phyloP scores from a whole-genome alignment of 225 moss, liverwort and hornwort genomes.

The Pseudoscleropodium purum region DNA sequence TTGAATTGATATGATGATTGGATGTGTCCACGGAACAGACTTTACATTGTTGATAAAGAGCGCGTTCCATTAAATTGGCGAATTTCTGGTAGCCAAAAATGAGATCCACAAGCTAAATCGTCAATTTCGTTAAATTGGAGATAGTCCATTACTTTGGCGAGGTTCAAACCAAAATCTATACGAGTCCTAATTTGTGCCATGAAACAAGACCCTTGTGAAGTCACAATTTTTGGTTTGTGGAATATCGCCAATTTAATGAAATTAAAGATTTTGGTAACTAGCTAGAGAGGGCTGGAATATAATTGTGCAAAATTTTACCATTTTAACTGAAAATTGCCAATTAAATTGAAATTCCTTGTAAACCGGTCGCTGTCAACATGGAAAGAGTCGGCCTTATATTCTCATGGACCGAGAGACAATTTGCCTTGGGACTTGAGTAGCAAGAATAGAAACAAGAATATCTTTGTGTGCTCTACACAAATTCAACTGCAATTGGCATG shows the following conservation, averaged over 20 bases:
- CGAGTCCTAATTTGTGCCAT: background rate
- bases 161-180: background rate
- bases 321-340: background rate
- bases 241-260: background rate
- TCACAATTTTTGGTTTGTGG: background rate
- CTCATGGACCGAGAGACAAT: too few relatives aligned
- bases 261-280: background rate
- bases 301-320: background rate
- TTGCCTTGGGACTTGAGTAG: background rate
- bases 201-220: background rate
- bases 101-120: background rate
- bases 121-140: background rate
- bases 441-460: too few relatives aligned
- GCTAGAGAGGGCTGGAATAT: background rate
- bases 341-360: background rate
- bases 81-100: background rate
- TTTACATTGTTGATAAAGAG: background rate
- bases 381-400: background rate
- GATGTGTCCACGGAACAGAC: background rate
- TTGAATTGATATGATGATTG: background rate
- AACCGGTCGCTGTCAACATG: background rate
- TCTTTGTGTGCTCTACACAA: background rate
- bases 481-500: background rate
- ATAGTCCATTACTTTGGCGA: background rate
- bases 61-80: background rate